phyloP scores from a whole-genome alignment of 1,284 basidiomycete genomes.

The Sparassis latifolia region DNA sequence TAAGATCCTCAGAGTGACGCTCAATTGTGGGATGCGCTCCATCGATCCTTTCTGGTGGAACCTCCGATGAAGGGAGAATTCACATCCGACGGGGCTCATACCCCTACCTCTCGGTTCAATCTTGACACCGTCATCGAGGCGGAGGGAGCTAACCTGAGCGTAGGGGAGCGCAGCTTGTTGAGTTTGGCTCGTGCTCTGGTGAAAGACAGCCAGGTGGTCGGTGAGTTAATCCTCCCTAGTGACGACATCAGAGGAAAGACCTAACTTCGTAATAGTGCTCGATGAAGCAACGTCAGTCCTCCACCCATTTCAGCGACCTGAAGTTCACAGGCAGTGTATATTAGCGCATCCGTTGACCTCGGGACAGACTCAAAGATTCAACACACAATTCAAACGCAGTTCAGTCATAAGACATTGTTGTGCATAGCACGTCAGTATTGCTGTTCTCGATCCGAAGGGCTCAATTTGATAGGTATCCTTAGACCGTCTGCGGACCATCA shows the following conservation, averaged over 20 bases:
- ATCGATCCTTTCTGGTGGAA: conserved; percentile 72
- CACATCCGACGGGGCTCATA: conserved; percentile 15
- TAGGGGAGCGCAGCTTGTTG: conserved; percentile 44
- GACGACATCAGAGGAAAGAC: background rate
- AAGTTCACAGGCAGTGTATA: background rate
- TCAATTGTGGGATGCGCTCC: conserved; percentile 77
- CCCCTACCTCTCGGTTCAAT: conserved; percentile 37
- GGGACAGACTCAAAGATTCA: conserved; percentile 60
- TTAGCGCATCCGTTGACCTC: conserved; percentile 42
- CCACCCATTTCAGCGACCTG: background rate
- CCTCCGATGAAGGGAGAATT: conserved; percentile 15
- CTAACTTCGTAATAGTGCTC: conserved; percentile 12
- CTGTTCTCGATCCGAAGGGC: background rate
- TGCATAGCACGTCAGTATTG: conserved; percentile 25
- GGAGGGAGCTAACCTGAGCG: conserved; percentile 79
- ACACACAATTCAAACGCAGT: conserved; percentile 47
- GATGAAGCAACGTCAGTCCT: conserved; percentile 26
- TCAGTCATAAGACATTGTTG: conserved; percentile 23
- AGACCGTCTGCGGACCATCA: conserved; percentile 74
- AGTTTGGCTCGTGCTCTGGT: conserved; percentile 27
- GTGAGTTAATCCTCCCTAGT: conserved; percentile 23
- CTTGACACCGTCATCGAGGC: conserved; percentile 80
- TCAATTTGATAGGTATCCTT: background rate
- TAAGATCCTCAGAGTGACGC: conserved; percentile 62
- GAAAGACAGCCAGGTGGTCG: conserved; percentile 27